Evolutionary conservation across 2,329 filamentous ascomycete genomes (phyloP), one percentile per base, ranked within the genome.

Genomic region (Botrytis porri): DNA sequence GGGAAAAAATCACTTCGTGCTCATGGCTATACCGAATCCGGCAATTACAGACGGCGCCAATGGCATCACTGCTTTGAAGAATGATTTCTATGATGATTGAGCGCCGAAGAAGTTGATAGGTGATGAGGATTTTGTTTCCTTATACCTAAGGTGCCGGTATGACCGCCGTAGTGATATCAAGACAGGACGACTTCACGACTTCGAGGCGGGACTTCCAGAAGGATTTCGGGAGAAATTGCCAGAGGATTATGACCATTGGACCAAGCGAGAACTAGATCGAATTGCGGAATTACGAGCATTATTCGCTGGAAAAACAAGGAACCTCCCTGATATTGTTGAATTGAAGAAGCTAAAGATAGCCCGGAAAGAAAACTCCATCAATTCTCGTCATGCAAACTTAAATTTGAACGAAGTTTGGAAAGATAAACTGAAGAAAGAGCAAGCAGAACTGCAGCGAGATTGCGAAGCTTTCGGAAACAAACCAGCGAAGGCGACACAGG

Each of bases 181-280:
- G 12, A 16, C 2, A 1, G 25, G 25, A n/a, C 25, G 6, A 7
- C 0, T 54, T 14, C 0, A 16, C 48, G 12, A 54, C 0, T 54
- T 54, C 1, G 48, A n/a, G n/a, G 25, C 48, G 12, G 12, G 48
- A 1, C 48, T 51, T 16, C 48, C 48, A 16, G 48, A 16, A 1
- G 48, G 0, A 0, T n/a, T n/a, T 0, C n/a, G 5, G 4, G 2
- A n/a, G 12, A 1, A 1, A 14, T 16, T 51, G 2, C 10, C 48
- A n/a, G 1, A 7, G 0, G 0, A n/a, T 0, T 51, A 51, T n/a
- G 0, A 0, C 25, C 0, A 16, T 3, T 16, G 14, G 25, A 51
- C n/a, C 25, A 51, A 51, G 0, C 25, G 0, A 7, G 48, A 51
- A 14, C 12, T 51, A 16, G 48, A 51, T 16, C 48, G 12, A 3